These are phyloP conservation scores for Domatiomyces catenatus DNA, from an alignment of 2,329 filamentous ascomycete species.

Conservation along the genomic window DNA sequence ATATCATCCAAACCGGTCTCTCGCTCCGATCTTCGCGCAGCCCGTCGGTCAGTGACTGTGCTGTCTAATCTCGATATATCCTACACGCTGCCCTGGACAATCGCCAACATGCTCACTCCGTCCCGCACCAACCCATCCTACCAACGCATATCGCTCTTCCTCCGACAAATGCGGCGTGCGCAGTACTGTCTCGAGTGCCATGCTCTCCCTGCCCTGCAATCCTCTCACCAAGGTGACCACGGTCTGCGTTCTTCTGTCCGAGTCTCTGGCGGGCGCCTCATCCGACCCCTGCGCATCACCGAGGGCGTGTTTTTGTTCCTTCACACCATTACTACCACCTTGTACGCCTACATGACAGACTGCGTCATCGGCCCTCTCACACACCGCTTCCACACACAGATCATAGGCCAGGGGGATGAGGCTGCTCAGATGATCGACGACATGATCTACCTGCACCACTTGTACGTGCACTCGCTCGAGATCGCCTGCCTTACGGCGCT, in stretches of 20 bases:
- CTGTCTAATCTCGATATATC: slow-evolving; percentile 49
- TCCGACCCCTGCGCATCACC: slow-evolving; percentile 24
- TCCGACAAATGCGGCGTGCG: slow-evolving; percentile 63
- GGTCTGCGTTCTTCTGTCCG: slow-evolving; percentile 20
- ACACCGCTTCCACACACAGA: slow-evolving; percentile 38
- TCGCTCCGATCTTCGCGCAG: slow-evolving; percentile 21
- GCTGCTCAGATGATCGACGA: slow-evolving; percentile 50
- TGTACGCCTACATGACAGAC: slow-evolving; percentile 62
- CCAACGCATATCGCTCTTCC: slow-evolving; percentile 55
- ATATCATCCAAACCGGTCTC: slow-evolving; percentile 30
- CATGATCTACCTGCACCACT: slow-evolving; percentile 57
- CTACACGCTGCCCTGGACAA: slow-evolving; percentile 51
- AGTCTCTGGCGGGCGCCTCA: slow-evolving; percentile 33
- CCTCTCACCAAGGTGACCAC: not conserved
- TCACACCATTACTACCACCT: slow-evolving; percentile 59
- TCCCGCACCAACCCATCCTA: slow-evolving; percentile 44
- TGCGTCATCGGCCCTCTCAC: slow-evolving; percentile 52
- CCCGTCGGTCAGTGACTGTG: slow-evolving; percentile 43
- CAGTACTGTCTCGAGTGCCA: slow-evolving; percentile 47
- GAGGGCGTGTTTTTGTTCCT: slow-evolving; percentile 48
- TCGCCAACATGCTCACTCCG: slow-evolving; percentile 55
- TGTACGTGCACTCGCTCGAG: slow-evolving; percentile 47
- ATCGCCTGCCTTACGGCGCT: slow-evolving; percentile 49
- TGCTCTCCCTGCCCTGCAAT: slow-evolving; percentile 18
- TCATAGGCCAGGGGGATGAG: slow-evolving; percentile 29